A percentile compares a stretch with the other conserved stretches of the same genome.
phyloP scores from a whole-genome alignment of 768 basidiomycete genomes.

The Daedaleopsis sinensis region DNA sequence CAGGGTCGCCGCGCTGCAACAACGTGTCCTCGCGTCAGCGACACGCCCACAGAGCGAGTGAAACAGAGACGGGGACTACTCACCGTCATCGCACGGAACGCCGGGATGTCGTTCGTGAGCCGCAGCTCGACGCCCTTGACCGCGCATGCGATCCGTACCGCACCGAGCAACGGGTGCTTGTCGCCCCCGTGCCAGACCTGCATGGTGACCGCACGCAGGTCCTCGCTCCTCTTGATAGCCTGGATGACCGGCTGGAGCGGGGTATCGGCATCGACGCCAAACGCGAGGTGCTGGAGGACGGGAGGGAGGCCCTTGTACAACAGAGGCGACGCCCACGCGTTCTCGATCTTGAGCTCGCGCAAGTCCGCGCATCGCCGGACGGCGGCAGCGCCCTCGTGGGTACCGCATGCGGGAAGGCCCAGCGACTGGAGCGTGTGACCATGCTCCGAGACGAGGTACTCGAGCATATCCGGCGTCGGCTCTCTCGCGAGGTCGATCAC shows the following conservation, averaged over 20 bases:
- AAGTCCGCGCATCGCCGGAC: constrained; percentile 54
- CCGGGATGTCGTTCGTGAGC: constrained; percentile 51
- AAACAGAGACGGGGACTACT: constrained; percentile 27
- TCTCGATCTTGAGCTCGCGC: constrained; percentile 59
- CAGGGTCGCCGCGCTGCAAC: constrained; percentile 21
- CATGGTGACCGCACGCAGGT: constrained; percentile 53
- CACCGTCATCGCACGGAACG: constrained; percentile 56
- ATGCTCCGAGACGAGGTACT: constrained; percentile 55
- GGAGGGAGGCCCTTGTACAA: constrained; percentile 52
- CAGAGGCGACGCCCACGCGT: constrained; percentile 45
- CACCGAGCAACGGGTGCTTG: constrained; percentile 50
- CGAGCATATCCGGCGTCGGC: constrained; percentile 55
- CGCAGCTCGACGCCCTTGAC: constrained; percentile 58
- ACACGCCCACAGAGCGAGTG: background rate
- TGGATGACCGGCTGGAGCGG: constrained; percentile 58
- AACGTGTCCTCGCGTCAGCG: constrained; percentile 8
- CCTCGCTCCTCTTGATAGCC: constrained; percentile 47
- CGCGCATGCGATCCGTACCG: constrained; percentile 67
- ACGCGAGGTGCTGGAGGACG: constrained; percentile 57
- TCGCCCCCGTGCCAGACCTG: constrained; percentile 57
- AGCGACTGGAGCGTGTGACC: constrained; percentile 54
- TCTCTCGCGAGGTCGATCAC: constrained; percentile 63
- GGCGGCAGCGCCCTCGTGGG: constrained; percentile 48
- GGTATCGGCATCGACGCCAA: constrained; percentile 62
- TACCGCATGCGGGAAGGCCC: constrained; percentile 56